Evolutionary conservation across 306 rosid species (phyloP).

Genomic region (Mimosa pudica): DNA sequence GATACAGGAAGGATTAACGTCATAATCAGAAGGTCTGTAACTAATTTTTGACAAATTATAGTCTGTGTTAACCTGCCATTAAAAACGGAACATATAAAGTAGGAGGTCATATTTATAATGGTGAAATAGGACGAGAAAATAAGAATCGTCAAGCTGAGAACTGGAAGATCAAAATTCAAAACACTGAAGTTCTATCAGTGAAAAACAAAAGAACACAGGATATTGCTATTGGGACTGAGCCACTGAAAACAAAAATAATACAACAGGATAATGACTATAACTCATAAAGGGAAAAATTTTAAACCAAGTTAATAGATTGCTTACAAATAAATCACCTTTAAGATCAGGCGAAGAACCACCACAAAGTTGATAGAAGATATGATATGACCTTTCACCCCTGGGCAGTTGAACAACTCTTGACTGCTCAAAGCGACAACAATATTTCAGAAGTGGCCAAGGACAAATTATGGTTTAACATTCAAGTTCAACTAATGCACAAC

Average conservation of each 20-base stretch:
- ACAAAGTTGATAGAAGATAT: constrained; percentile 94
- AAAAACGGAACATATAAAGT: not conserved
- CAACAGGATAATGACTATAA: not conserved
- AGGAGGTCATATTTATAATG: constrained; percentile 8
- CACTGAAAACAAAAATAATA: constrained; percentile 12
- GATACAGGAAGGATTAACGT: constrained; percentile 12
- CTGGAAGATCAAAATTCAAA: not conserved
- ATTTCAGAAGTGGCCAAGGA: constrained; percentile 40
- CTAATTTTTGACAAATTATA: not conserved
- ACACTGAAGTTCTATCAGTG: not conserved
- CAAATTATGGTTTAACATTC: constrained; percentile 32
- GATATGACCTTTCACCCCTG: constrained; percentile 80
- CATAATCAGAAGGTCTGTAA: not conserved
- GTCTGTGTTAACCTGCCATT: not conserved
- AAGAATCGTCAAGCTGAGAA: constrained; percentile 15
- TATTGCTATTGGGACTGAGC: not conserved
- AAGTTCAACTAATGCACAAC: constrained; percentile 34
- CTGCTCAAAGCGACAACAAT: constrained; percentile 53
- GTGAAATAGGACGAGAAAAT: not conserved
- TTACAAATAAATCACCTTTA: constrained; percentile 58
- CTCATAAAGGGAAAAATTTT: constrained; percentile 8
- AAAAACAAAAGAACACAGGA: not conserved
- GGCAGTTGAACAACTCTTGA: constrained; percentile 86
- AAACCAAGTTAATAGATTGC: constrained; percentile 11
- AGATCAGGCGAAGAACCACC: constrained; percentile 77